These are phyloP conservation scores for Amphirosellinia nigrospora DNA, from an alignment of 495 filamentous ascomycete species.

Conservation along the genomic window DNA sequence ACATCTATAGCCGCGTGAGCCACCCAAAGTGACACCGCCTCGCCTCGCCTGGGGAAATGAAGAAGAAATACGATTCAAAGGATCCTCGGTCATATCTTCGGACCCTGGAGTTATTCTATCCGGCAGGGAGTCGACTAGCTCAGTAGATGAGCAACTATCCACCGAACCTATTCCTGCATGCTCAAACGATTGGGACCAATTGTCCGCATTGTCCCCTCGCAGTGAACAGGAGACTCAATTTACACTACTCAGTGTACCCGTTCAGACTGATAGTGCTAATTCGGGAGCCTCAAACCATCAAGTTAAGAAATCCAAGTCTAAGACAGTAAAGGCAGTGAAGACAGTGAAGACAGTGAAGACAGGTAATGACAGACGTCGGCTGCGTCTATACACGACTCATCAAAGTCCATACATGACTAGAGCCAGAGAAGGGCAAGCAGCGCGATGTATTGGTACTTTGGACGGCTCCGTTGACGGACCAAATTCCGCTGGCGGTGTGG, in stretches of 20 bases:
- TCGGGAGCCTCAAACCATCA: neutral
- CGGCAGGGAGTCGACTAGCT: neutral
- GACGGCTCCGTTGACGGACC: constrained; percentile 2
- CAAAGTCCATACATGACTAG: neutral
- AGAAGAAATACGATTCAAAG: neutral
- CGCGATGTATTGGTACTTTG: neutral
- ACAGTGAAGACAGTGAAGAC: neutral
- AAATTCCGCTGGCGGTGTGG: neutral
- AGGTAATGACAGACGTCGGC: neutral
- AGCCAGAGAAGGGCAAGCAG: neutral
- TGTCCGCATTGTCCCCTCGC: neutral
- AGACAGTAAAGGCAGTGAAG: neutral
- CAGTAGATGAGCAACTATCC: constrained; percentile 11
- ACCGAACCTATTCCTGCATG: constrained; percentile 16
- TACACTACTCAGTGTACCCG: neutral
- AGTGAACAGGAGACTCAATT: neutral
- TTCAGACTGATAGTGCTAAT: neutral
- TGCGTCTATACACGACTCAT: neutral
- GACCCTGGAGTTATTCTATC: neutral
- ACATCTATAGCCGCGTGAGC: neutral
- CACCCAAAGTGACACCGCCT: neutral
- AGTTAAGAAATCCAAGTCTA: neutral
- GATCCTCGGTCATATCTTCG: neutral
- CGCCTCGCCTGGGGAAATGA: neutral
- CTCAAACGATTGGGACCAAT: neutral